phyloP scores from a whole-genome alignment of 345 rosid genomes.

The Eucalyptus pauciflora region DNA sequence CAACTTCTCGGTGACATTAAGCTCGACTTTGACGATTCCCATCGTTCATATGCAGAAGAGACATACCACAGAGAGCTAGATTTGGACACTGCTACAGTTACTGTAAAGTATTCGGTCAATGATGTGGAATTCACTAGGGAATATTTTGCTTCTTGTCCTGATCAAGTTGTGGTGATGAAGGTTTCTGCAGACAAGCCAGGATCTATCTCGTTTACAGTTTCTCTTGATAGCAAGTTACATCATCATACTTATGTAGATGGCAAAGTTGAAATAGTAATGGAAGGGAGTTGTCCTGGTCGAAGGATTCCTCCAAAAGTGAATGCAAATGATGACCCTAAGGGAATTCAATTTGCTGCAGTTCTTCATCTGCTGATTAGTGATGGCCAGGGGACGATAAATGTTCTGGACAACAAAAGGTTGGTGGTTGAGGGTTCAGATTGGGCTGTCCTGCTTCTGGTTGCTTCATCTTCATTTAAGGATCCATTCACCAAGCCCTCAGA shows the following conservation, averaged over 20 bases:
- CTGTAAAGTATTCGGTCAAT: slow-evolving; percentile 53
- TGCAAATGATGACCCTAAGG: slow-evolving; percentile 40
- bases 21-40: slow-evolving; percentile 68
- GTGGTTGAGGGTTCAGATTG: slow-evolving; percentile 68
- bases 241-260: slow-evolving; percentile 35
- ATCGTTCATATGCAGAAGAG: slow-evolving; percentile 44
- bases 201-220: slow-evolving; percentile 53
- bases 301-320: slow-evolving; percentile 34
- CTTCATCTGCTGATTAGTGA: slow-evolving; percentile 53
- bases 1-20: slow-evolving; percentile 83
- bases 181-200: slow-evolving; percentile 58
- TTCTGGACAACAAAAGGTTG: slow-evolving; percentile 45
- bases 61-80: slow-evolving; percentile 80
- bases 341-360: slow-evolving; percentile 62
- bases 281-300: slow-evolving; percentile 65
- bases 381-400: slow-evolving; percentile 25
- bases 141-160: slow-evolving; percentile 62
- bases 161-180: slow-evolving; percentile 63
- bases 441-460: slow-evolving; percentile 53
- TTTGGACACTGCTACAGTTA: slow-evolving; percentile 67
- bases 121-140: slow-evolving; percentile 57
- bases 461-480: slow-evolving; percentile 80
- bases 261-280: slow-evolving; percentile 44
- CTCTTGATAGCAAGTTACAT: slow-evolving; percentile 52
- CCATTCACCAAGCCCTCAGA: slow-evolving; percentile 68